A percentile compares a stretch with the other conserved stretches of the same genome.
Evolutionary conservation across 805 yeast genomes (phyloP).

Genomic region (Candida coleopterorum): DNA sequence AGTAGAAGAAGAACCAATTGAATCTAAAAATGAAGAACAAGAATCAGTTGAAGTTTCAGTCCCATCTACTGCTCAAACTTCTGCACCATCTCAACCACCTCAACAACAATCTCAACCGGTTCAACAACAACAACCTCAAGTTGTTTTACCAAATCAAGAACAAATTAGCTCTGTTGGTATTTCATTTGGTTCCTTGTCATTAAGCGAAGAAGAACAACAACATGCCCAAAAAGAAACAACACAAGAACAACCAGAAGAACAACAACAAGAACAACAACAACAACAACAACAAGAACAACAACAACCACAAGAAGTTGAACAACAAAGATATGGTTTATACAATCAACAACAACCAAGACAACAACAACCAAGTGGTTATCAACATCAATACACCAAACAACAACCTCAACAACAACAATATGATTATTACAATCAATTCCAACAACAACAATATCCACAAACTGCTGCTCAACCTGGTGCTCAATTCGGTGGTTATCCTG

Average conservation of each 20-base stretch:
- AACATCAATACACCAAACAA: slow-evolving; percentile 14
- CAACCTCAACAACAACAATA: slow-evolving; percentile 19
- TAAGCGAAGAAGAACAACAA: slow-evolving; percentile 38
- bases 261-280: slow-evolving; percentile 15
- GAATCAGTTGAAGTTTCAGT: slow-evolving; percentile 6
- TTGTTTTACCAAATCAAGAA: slow-evolving; percentile 50
- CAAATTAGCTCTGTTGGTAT: slow-evolving; percentile 49
- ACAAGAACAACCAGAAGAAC: slow-evolving; percentile 14
- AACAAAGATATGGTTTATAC: slow-evolving; percentile 16
- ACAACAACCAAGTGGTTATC: slow-evolving; percentile 12
- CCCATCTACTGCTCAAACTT: neutral
- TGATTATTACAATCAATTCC: slow-evolving; percentile 31
- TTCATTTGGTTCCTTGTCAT: slow-evolving; percentile 57
- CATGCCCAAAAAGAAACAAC: slow-evolving; percentile 14
- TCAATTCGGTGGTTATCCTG: slow-evolving; percentile 42
- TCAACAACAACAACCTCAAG: slow-evolving; percentile 17
- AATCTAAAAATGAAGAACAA: slow-evolving; percentile 14
- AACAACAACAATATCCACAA: slow-evolving; percentile 39
- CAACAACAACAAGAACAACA: slow-evolving; percentile 14
- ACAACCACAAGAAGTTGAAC: slow-evolving; percentile 9
- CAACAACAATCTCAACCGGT: neutral
- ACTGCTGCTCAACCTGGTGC: slow-evolving; percentile 39
- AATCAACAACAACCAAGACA: slow-evolving; percentile 11
- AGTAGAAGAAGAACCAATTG: slow-evolving; percentile 9
- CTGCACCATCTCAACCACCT: neutral